A percentile compares a stretch with the other conserved stretches of the same genome.
These are phyloP conservation scores for Glaciozyma martinii DNA, from an alignment of 768 basidiomycete species.

Conservation along the genomic window DNA sequence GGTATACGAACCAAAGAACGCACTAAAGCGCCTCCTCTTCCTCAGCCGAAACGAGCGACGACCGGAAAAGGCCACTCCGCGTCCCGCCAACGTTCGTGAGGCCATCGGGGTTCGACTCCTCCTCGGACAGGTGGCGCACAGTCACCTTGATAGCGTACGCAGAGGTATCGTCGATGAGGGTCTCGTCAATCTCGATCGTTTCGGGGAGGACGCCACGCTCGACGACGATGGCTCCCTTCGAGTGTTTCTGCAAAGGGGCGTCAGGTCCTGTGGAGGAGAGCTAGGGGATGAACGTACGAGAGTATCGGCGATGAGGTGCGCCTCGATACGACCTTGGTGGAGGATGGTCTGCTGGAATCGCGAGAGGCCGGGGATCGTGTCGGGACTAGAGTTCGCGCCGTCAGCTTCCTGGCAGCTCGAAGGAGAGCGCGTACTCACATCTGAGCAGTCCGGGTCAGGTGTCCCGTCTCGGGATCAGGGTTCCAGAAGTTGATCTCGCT, in stretches of 20 bases:
- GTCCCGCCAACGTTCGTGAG: conserved; percentile 17
- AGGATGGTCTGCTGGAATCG: conserved; percentile 30
- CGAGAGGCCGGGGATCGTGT: conserved; percentile 28
- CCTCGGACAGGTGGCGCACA: conserved; percentile 32
- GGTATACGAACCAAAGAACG: not conserved
- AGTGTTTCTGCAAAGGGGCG: conserved; percentile 24
- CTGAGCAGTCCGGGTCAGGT: conserved; percentile 21
- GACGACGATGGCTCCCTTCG: conserved; percentile 28
- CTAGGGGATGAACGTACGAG: conserved; percentile 1
- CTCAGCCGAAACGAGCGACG: conserved; percentile 25
- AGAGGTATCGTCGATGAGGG: conserved; percentile 27
- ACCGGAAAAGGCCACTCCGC: conserved; percentile 33
- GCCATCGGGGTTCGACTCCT: conserved; percentile 31
- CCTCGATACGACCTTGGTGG: conserved; percentile 26
- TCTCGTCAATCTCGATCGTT: conserved; percentile 34
- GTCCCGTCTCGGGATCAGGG: conserved; percentile 26
- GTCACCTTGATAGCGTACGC: conserved; percentile 35
- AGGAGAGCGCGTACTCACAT: conserved; percentile 7
- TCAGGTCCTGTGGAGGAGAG: conserved; percentile 13
- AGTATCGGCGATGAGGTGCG: conserved; percentile 25
- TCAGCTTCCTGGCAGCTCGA: not conserved
- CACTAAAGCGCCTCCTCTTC: conserved; percentile 33
- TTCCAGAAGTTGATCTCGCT: conserved; percentile 32
- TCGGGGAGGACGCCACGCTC: conserved; percentile 37
- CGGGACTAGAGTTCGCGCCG: conserved; percentile 9